Conservation (phyloP, 225 moss, liverwort and hornwort species). For the Straminergon stramineum region DNA sequence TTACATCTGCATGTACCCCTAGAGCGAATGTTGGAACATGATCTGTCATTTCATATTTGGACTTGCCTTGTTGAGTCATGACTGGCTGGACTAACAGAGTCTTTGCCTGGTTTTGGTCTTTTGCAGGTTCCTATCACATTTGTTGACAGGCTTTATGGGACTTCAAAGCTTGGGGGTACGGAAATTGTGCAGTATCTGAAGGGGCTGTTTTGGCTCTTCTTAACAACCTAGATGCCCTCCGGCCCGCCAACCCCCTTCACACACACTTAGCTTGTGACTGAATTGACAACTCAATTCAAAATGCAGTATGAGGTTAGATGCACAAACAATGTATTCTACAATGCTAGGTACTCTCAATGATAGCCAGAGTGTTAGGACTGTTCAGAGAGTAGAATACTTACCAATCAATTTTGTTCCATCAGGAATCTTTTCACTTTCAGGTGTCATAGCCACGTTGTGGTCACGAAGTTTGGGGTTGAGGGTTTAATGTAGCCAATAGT, state of each 20-base stretch:
- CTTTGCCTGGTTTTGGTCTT: not conserved
- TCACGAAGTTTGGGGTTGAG: not conserved
- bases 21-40: not conserved
- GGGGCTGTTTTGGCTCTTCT: constrained; percentile 80
- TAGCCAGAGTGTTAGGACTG: not conserved
- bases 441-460: not conserved
- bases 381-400: not conserved
- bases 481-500: not conserved
- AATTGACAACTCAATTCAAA: not conserved
- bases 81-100: not conserved
- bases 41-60: not conserved
- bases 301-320: not conserved
- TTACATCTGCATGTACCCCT: not conserved
- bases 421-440: not conserved
- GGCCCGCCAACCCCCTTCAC: not conserved
- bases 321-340: not conserved
- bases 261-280: not conserved
- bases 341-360: not conserved
- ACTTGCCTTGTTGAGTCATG: not conserved
- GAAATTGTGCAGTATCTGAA: constrained; percentile 96
- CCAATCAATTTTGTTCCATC: not conserved
- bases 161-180: constrained; percentile 86
- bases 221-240: constrained; percentile 53
- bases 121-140: constrained; percentile 92
- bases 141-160: constrained; percentile 90